Evolutionary conservation across 164 flowering plant species (phyloP).

Genomic region (Platanus orientalis): DNA sequence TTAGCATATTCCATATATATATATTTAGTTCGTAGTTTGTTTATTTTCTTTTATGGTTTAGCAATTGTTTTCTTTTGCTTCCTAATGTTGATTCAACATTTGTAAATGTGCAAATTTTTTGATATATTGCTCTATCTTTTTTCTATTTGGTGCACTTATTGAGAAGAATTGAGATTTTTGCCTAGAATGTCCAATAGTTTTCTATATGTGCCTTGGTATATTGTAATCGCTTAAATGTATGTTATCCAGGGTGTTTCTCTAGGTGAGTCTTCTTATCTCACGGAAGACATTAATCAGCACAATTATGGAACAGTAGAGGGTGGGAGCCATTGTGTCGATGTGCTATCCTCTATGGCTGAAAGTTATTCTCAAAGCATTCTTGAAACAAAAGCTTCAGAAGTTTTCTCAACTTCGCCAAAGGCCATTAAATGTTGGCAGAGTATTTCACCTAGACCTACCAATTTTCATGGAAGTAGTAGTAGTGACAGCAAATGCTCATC

Average conservation of each 20-base stretch:
- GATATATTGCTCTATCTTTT: too few relatives aligned
- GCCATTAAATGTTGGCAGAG: neutral
- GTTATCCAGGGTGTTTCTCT: slow-evolving; percentile 12
- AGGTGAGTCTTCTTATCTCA: slow-evolving; percentile 1
- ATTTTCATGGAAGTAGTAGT: neutral
- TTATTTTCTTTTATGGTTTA: too few relatives aligned
- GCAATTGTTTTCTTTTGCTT: neutral
- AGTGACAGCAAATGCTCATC: slow-evolving; percentile 1
- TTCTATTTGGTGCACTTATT: neutral
- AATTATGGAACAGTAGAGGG: slow-evolving; percentile 9
- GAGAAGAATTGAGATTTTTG: too few relatives aligned
- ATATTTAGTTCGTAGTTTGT: too few relatives aligned
- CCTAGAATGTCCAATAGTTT: neutral
- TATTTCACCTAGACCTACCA: slow-evolving; percentile 7
- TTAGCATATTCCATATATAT: too few relatives aligned
- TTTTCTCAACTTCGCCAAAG: slow-evolving; percentile 1
- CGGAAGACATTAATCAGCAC: neutral
- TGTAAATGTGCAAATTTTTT: neutral
- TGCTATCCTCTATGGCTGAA: slow-evolving; percentile 1
- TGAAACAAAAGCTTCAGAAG: slow-evolving; percentile 8
- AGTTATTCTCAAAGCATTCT: neutral
- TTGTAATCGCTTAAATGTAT: neutral
- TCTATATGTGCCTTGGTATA: neutral
- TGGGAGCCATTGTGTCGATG: slow-evolving; percentile 10
- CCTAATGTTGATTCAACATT: neutral